A percentile compares a stretch with the other conserved stretches of the same genome.
Evolutionary conservation across 192 early-diverging fungal species (phyloP).

Genomic region (Spizellomyces punctatus): DNA sequence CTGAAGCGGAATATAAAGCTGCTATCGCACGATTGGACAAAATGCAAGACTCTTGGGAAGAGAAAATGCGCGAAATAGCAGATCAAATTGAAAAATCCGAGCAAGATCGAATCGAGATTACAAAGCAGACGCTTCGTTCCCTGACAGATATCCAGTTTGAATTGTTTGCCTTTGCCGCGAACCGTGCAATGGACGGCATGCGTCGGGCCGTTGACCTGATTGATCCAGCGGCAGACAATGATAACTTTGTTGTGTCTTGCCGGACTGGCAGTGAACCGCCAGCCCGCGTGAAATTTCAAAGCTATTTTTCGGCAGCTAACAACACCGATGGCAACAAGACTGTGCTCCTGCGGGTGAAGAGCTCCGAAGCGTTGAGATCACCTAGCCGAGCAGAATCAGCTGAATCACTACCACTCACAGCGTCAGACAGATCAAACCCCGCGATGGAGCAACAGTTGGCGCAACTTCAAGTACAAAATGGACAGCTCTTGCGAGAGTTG

Average conservation of each 20-base stretch:
- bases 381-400: too few relatives aligned
- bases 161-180: not conserved
- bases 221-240: not conserved
- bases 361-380: too few relatives aligned
- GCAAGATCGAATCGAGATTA: not conserved
- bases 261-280: conserved; percentile 1
- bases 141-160: conserved; percentile 6
- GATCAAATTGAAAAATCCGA: conserved; percentile 4
- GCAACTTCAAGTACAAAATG: too few relatives aligned
- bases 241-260: not conserved
- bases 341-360: too few relatives aligned
- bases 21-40: conserved; percentile 1
- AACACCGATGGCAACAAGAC: too few relatives aligned
- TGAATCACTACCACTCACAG: too few relatives aligned
- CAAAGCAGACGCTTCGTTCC: not conserved
- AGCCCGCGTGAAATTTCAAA: not conserved
- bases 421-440: too few relatives aligned
- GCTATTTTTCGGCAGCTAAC: too few relatives aligned
- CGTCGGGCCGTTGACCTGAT: not conserved
- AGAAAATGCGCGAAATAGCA: not conserved
- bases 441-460: too few relatives aligned
- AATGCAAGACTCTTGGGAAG: conserved; percentile 1
- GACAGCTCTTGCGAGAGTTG: too few relatives aligned
- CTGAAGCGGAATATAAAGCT: not conserved
- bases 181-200: not conserved